Evolutionary conservation across 495 filamentous ascomycete species (phyloP).

Genomic region (Cercophora sp.): DNA sequence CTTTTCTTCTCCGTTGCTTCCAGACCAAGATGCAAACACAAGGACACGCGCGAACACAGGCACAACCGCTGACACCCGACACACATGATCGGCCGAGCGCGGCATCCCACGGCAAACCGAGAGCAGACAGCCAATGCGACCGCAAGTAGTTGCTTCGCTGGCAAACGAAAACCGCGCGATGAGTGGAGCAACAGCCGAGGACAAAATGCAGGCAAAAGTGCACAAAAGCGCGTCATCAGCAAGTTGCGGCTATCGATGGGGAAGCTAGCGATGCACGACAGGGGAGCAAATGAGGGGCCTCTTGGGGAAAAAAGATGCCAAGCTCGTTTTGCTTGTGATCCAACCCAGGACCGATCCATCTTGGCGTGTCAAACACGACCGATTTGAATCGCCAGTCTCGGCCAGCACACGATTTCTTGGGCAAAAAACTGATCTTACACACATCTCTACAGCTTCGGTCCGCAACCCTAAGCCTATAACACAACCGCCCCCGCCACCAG

Average conservation of each 20-base stretch:
- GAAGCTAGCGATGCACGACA: not conserved
- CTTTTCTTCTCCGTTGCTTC: not conserved
- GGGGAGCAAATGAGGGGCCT: not conserved
- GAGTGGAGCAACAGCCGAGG: not conserved
- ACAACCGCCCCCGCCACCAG: not conserved
- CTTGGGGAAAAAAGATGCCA: not conserved
- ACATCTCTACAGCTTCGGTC: no score
- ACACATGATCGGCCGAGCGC: not conserved
- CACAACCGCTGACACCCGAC: not conserved
- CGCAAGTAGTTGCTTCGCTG: no score
- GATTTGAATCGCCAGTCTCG: no score
- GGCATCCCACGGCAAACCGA: not conserved
- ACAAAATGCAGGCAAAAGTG: not conserved
- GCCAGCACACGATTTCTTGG: no score
- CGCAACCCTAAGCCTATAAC: no score
- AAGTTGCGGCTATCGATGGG: not conserved
- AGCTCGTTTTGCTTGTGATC: slow-evolving; percentile 2
- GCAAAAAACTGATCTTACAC: no score
- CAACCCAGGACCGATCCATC: no score
- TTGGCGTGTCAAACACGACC: no score
- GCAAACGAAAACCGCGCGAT: not conserved
- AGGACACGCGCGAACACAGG: no score
- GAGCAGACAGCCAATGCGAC: not conserved
- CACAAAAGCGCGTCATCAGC: slow-evolving; percentile 6
- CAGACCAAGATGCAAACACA: not conserved